A percentile compares a stretch with the other conserved stretches of the same genome.
Evolutionary conservation across 2,329 filamentous ascomycete genomes (phyloP).

Genomic region (Paraconiothyrium brasiliense): DNA sequence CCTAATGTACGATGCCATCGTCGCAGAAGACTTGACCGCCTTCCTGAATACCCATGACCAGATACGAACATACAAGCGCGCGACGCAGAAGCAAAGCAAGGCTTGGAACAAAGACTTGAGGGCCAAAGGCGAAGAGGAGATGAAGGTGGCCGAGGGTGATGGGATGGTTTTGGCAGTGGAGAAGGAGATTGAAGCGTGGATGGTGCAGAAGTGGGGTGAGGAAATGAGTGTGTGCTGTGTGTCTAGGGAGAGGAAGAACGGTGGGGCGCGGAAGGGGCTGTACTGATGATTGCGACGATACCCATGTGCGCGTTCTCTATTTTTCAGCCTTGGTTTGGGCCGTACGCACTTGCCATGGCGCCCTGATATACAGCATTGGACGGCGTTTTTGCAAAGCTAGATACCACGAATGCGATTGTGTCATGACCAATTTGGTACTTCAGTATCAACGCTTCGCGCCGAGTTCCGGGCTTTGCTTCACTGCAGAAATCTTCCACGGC

Average conservation of each 20-base stretch:
- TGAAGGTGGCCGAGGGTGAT: constrained; percentile 20
- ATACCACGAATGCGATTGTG: not conserved
- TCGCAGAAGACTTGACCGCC: constrained; percentile 82
- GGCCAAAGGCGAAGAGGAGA: constrained; percentile 12
- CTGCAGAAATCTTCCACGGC: not conserved
- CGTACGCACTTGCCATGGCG: not conserved
- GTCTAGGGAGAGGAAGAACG: constrained; percentile 64
- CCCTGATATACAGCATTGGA: not conserved
- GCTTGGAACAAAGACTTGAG: constrained; percentile 38
- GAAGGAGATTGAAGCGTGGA: constrained; percentile 50
- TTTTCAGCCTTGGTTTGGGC: not conserved
- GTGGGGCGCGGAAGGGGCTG: constrained; percentile 31
- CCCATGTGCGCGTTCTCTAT: too few relatives aligned
- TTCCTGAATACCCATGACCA: constrained; percentile 74
- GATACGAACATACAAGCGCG: constrained; percentile 34
- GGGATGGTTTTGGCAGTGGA: constrained; percentile 34
- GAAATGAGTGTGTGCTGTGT: constrained; percentile 85
- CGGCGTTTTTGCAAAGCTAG: not conserved
- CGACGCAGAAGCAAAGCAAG: constrained; percentile 43
- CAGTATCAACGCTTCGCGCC: too few relatives aligned
- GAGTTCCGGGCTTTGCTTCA: not conserved
- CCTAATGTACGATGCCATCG: constrained; percentile 88
- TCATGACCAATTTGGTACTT: not conserved
- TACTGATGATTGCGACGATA: constrained; percentile 24
- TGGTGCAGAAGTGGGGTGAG: constrained; percentile 91